Base-by-base conservation (phyloP, 2,329 filamentous ascomycete species). In the Alternaria hordeiaustralica region DNA sequence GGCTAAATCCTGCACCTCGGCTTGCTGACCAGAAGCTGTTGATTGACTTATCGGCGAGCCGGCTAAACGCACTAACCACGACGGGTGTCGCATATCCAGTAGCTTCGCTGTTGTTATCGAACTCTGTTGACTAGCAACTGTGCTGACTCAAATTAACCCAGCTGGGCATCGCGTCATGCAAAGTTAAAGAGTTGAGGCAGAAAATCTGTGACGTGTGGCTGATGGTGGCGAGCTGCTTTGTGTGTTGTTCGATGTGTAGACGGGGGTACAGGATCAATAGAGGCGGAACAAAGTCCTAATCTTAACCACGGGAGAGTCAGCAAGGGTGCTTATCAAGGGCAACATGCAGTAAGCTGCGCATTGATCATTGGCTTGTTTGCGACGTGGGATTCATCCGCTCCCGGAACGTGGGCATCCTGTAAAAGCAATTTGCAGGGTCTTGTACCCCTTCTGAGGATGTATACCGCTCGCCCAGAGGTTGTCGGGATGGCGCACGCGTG, bases 131-230 rank as follows among this genome's bases (percentile, higher is more conserved):
- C 57, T 56, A 49, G 46, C 21, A 63, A n/a, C 6, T 33, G 7
- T 6, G 13, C 57, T 60, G 36, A 36, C 57, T 63, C 57, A n/a
- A 26, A 28, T 25, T 43, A 46, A 15, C 61, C 51, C n/a, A 41
- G 45, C 33, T 49, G 36, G 23, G 51, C 26, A 60, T 60, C 21
- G 50, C 49, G 45, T 55, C 45, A 60, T 60, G 61, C 51, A 56
- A 60, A 47, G 28, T 43, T 47, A 43, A 26, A 58, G 33, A 47
- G 28, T 61, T 21, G 54, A 58, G 46, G 44, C 30, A 55, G 25
- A 51, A 44, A 45, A 30, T 23, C 46, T 63, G 61, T 47, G 57
- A 63, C 61, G 33, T 63, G 61, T 63, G 57, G 57, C 61, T 63
- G 44, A 33, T 45, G 13, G 57, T 60, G 57, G 61, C 57, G 57